Evolutionary conservation across 129 eudicot genomes (phyloP).

Genomic region (Tagetes patula): DNA sequence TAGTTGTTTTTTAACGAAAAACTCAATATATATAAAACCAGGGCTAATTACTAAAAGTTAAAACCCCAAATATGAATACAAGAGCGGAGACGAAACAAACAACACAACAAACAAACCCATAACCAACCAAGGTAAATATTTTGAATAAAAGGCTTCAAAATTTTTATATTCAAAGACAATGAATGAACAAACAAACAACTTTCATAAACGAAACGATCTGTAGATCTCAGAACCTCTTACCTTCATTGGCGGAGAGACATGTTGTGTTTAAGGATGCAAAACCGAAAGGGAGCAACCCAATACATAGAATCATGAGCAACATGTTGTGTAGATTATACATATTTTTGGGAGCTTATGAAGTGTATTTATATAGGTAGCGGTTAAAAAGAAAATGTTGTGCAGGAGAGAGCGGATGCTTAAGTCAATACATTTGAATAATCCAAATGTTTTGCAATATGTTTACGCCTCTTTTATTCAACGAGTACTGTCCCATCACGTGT

Average conservation of each 20-base stretch:
- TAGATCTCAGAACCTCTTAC: background rate
- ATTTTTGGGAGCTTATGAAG: background rate
- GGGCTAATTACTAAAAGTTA: no score
- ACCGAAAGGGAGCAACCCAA: constrained; percentile 23
- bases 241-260: constrained; percentile 29
- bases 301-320: constrained; percentile 6
- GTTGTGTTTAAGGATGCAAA: constrained; percentile 28
- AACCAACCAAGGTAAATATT: background rate
- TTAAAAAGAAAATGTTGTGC: background rate
- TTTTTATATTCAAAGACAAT: background rate
- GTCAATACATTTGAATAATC: background rate
- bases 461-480: background rate
- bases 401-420: background rate
- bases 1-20: no score
- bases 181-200: background rate
- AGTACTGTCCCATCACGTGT: background rate
- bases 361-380: background rate
- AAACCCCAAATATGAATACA: no score
- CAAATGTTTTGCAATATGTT: background rate
- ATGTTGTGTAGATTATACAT: background rate
- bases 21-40: no score
- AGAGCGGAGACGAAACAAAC: no score
- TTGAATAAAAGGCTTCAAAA: background rate
- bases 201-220: background rate
- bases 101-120: no score